Conservation (phyloP, 108 stramenopile genomes). For the Parietichytrium sp. region DNA sequence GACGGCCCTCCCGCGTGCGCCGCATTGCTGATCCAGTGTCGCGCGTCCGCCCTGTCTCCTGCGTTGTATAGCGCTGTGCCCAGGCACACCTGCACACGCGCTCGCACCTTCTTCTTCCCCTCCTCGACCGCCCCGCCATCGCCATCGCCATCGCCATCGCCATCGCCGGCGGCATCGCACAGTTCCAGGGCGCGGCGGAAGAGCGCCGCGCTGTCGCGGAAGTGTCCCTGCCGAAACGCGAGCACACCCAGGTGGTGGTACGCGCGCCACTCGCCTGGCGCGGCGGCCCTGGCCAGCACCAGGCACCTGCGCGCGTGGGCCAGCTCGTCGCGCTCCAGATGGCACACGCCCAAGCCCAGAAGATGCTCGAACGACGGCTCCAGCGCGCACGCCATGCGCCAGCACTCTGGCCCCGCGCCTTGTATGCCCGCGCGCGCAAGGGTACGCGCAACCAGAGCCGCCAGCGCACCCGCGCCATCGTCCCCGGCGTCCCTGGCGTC, state of each 20-base stretch:
- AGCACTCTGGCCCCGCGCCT: too few relatives aligned
- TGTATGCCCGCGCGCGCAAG: too few relatives aligned
- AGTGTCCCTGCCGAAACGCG: background rate
- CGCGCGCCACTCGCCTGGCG: background rate
- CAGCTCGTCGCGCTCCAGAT: background rate
- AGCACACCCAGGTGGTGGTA: background rate
- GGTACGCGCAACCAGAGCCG: too few relatives aligned
- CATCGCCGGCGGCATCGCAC: background rate
- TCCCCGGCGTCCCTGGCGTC: too few relatives aligned
- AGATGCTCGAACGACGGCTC: background rate
- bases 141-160: background rate
- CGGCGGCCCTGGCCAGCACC: background rate
- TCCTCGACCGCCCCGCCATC: background rate
- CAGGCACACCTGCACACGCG: conserved; percentile 4
- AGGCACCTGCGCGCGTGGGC: background rate
- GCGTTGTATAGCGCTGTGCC: conserved; percentile 1
- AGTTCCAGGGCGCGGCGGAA: conserved; percentile 2
- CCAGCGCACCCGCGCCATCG: too few relatives aligned
- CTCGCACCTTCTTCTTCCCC: background rate
- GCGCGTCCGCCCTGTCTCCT: background rate
- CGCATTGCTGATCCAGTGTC: background rate
- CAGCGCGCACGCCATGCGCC: background rate
- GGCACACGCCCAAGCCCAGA: background rate
- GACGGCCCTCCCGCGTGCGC: background rate
- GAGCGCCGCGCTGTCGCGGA: background rate